A percentile compares a stretch with the other conserved stretches of the same genome.
phyloP scores from a whole-genome alignment of 1,139 yeast genomes.

The Diutina neorugosa region DNA sequence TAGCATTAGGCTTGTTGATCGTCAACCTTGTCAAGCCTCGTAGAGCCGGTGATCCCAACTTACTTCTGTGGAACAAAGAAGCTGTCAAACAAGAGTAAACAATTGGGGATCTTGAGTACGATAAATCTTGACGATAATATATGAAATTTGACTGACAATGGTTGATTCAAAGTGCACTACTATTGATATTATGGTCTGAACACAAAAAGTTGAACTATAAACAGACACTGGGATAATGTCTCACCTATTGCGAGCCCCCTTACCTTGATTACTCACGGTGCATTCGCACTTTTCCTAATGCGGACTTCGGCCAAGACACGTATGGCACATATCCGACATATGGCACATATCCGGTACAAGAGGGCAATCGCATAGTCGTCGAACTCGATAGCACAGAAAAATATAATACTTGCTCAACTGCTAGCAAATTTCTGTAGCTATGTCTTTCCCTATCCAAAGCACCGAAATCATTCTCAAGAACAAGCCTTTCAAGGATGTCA shows the following conservation, averaged over 20 bases:
- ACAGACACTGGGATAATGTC: too few relatives aligned
- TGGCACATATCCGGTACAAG: not conserved
- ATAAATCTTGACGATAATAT: not conserved
- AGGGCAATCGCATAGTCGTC: not conserved
- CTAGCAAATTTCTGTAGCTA: not conserved
- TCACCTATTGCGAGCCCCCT: too few relatives aligned
- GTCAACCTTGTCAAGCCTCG: conserved; percentile 60
- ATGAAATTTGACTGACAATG: not conserved
- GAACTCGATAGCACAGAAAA: not conserved
- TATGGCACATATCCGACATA: not conserved
- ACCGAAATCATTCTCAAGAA: conserved; percentile 10
- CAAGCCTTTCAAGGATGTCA: conserved; percentile 11
- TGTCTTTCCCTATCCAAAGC: not conserved
- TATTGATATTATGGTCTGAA: too few relatives aligned
- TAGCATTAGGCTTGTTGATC: conserved; percentile 46
- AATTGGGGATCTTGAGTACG: not conserved
- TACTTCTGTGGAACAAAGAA: conserved; percentile 57
- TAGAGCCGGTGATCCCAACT: conserved; percentile 59
- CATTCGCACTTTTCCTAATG: not conserved
- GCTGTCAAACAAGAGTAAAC: not conserved
- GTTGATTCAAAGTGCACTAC: too few relatives aligned
- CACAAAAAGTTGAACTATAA: too few relatives aligned
- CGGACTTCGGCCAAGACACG: too few relatives aligned
- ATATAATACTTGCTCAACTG: not conserved
- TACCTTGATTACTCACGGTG: not conserved